Conservation (phyloP, 768 basidiomycete genomes). For the Myochromella boudieri region DNA sequence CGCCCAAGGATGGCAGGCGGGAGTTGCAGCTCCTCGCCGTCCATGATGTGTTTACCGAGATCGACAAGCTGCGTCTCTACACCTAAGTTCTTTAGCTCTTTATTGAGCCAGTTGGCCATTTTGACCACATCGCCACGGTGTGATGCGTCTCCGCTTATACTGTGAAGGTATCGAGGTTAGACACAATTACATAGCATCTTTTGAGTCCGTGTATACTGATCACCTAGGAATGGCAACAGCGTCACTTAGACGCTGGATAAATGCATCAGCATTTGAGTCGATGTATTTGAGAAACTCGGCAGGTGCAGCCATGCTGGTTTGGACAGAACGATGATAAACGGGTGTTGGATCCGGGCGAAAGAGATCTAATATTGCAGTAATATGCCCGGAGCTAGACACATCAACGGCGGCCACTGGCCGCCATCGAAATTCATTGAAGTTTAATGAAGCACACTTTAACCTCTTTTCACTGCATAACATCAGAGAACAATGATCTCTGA, state of each 20-base stretch:
- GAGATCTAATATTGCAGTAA: too few relatives aligned
- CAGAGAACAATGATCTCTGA: too few relatives aligned
- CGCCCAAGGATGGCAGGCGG: slow-evolving; percentile 84
- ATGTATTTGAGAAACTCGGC: slow-evolving; percentile 51
- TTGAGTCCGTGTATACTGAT: neutral
- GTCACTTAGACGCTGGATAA: slow-evolving; percentile 75
- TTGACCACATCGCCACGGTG: slow-evolving; percentile 75
- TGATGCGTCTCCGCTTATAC: slow-evolving; percentile 69
- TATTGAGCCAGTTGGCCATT: slow-evolving; percentile 85
- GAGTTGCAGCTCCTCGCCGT: slow-evolving; percentile 67
- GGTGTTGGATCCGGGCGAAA: too few relatives aligned
- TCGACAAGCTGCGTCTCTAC: slow-evolving; percentile 73
- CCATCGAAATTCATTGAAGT: too few relatives aligned
- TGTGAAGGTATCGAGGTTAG: slow-evolving; percentile 22
- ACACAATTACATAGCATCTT: neutral
- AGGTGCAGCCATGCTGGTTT: slow-evolving; percentile 50
- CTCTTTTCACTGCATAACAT: too few relatives aligned
- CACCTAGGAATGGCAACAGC: slow-evolving; percentile 86
- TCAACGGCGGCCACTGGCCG: too few relatives aligned
- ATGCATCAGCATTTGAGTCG: slow-evolving; percentile 66
- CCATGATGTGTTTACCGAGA: slow-evolving; percentile 71
- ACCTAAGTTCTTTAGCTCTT: slow-evolving; percentile 72
- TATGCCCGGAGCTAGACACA: too few relatives aligned
- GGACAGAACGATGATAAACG: too few relatives aligned
- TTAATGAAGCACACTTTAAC: too few relatives aligned